Percentiles rank a stretch among this genome's conserved stretches.
These are phyloP conservation scores for Adansonia rubrostipa DNA, from an alignment of 441 rosid species.

Conservation along the genomic window DNA sequence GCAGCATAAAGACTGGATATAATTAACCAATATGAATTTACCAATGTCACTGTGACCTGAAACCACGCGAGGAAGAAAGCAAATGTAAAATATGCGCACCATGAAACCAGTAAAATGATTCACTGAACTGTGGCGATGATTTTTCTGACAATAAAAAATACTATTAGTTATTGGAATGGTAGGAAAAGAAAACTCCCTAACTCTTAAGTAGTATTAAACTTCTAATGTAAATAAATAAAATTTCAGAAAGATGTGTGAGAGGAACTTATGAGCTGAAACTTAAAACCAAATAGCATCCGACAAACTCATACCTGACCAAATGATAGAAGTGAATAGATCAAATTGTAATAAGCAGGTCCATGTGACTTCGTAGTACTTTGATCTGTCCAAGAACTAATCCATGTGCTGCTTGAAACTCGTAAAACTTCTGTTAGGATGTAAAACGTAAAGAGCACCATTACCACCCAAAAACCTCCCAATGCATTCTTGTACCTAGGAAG, in stretches of 20 bases:
- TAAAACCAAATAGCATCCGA: slow-evolving; percentile 4
- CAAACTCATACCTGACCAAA: slow-evolving; percentile 76
- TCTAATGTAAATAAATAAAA: not conserved
- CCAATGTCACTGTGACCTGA: slow-evolving; percentile 83
- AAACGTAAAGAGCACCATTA: slow-evolving; percentile 77
- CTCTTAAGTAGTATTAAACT: not conserved
- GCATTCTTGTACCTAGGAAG: slow-evolving; percentile 87
- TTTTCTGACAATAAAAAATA: slow-evolving; percentile 12
- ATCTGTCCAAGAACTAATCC: slow-evolving; percentile 98
- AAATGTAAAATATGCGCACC: not conserved
- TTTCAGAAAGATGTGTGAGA: not conserved
- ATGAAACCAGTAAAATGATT: slow-evolving; percentile 11
- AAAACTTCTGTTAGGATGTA: slow-evolving; percentile 75
- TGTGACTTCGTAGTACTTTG: slow-evolving; percentile 58
- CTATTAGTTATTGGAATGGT: slow-evolving; percentile 7
- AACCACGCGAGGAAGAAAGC: slow-evolving; percentile 23
- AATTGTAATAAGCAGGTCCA: slow-evolving; percentile 78
- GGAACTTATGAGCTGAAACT: not conserved
- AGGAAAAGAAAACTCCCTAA: not conserved
- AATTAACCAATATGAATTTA: slow-evolving; percentile 92
- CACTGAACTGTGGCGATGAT: slow-evolving; percentile 13
- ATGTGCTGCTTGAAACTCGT: slow-evolving; percentile 91
- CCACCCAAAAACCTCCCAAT: slow-evolving; percentile 97
- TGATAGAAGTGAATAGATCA: slow-evolving; percentile 75
- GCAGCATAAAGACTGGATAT: slow-evolving; percentile 88